A percentile compares a stretch with the other conserved stretches of the same genome.
phyloP scores from a whole-genome alignment of 140 eudicot genomes.

The Flaveria floridana region DNA sequence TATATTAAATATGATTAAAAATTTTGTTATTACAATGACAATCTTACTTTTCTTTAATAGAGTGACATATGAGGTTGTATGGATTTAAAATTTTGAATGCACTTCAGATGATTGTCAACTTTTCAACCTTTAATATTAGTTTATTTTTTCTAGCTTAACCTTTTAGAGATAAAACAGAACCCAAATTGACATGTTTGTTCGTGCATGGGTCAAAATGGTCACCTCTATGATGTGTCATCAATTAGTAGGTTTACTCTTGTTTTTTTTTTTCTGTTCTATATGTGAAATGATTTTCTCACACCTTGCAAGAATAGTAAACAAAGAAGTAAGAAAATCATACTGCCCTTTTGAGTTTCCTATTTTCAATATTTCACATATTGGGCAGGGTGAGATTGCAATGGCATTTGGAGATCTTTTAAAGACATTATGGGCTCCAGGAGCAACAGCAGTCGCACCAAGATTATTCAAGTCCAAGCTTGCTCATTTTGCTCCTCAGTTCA shows the following conservation, averaged over 20 bases:
- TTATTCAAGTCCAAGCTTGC: conserved; percentile 68
- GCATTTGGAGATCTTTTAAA: conserved; percentile 83
- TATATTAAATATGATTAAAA: not conserved
- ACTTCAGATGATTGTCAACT: not conserved
- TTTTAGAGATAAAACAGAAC: conserved; percentile 12
- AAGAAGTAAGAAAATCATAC: conserved; percentile 12
- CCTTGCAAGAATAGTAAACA: conserved; percentile 22
- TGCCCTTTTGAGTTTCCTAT: conserved; percentile 18
- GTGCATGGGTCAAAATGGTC: not conserved
- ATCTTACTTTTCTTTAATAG: not conserved
- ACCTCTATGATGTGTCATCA: not conserved
- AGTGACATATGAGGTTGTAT: not conserved
- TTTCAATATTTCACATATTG: conserved; percentile 18
- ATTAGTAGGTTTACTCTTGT: not conserved
- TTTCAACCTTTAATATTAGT: not conserved
- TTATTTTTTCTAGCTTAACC: not conserved
- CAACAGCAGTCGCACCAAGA: conserved; percentile 62
- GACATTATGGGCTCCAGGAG: conserved; percentile 81
- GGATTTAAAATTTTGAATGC: not conserved
- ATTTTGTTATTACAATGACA: not conserved
- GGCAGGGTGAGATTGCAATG: conserved; percentile 83
- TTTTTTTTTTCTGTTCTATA: not conserved
- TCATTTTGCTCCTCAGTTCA: conserved; percentile 88
- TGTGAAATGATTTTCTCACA: conserved; percentile 4
- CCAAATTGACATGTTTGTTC: conserved; percentile 4